phyloP scores from a whole-genome alignment of 495 filamentous ascomycete genomes.

The Tuber borchii region DNA sequence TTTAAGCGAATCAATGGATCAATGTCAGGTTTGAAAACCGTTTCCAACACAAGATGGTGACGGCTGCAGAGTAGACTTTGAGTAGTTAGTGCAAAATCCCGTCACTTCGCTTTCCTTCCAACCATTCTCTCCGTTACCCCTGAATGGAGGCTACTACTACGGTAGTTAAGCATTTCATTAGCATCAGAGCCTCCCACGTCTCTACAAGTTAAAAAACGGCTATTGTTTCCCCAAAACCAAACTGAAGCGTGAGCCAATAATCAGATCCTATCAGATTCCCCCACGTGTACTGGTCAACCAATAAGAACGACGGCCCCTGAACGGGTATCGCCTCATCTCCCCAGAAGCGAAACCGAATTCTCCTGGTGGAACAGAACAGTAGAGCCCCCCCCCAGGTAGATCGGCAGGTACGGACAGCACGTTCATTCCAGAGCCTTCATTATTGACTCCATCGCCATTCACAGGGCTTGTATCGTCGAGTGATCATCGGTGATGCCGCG shows the following conservation, averaged over 20 bases:
- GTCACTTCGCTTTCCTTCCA: neutral
- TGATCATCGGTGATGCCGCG: neutral
- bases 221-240: neutral
- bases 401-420: neutral
- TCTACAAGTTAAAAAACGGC: neutral
- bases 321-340: neutral
- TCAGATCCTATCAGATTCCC: neutral
- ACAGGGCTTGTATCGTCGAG: neutral
- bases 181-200: neutral
- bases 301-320: neutral
- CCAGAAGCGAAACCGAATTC: neutral
- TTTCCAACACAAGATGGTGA: neutral
- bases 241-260: neutral
- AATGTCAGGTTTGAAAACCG: neutral
- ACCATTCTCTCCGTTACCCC: neutral
- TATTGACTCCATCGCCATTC: neutral
- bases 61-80: neutral
- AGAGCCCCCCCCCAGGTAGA: no score
- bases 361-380: neutral
- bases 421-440: neutral
- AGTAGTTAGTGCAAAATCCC: neutral
- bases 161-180: neutral
- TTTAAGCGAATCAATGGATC: neutral
- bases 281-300: neutral
- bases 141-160: neutral